Percentiles rank a stretch among this genome's conserved stretches.
These are phyloP conservation scores for Cladobotryum protrusum DNA, from an alignment of 2,329 filamentous ascomycete genomes.

Conservation along the genomic window DNA sequence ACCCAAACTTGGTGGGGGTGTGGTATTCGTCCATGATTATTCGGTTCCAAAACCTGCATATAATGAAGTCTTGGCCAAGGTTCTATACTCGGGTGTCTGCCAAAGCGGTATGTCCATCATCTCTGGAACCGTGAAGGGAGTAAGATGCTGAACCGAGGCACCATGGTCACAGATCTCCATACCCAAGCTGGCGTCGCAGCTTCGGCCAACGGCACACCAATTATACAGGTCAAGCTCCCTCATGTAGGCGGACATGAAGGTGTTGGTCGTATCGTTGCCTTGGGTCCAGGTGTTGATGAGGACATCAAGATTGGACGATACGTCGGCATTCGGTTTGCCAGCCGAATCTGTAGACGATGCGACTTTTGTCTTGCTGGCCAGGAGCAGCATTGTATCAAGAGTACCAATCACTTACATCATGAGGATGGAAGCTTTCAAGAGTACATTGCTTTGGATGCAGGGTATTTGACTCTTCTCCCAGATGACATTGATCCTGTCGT, in stretches of 20 bases:
- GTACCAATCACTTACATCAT: constrained; percentile 15
- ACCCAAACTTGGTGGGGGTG: constrained; percentile 12
- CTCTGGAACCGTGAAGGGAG: too few relatives aligned
- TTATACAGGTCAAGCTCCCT: constrained; percentile 13
- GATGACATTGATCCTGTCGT: constrained; percentile 13
- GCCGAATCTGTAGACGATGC: constrained; percentile 11
- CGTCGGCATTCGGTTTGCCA: constrained; percentile 12
- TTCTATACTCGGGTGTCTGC: constrained; percentile 15
- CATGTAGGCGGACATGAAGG: constrained; percentile 15
- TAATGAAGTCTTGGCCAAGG: constrained; percentile 16
- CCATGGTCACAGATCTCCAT: constrained; percentile 11
- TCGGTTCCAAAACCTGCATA: constrained; percentile 13
- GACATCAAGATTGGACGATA: constrained; percentile 12
- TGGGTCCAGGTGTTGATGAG: constrained; percentile 11
- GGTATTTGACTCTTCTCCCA: constrained; percentile 8
- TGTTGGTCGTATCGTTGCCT: constrained; percentile 11
- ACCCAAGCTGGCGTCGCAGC: constrained; percentile 12
- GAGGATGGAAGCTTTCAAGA: constrained; percentile 16
- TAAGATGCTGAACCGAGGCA: neutral
- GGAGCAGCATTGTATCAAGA: constrained; percentile 15
- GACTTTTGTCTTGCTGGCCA: constrained; percentile 13
- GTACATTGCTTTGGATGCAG: constrained; percentile 12
- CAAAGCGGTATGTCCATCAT: constrained; percentile 11
- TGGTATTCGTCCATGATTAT: constrained; percentile 14
- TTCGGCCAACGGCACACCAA: constrained; percentile 7